phyloP scores from a whole-genome alignment of 768 basidiomycete genomes.

The Nidularia sp. region DNA sequence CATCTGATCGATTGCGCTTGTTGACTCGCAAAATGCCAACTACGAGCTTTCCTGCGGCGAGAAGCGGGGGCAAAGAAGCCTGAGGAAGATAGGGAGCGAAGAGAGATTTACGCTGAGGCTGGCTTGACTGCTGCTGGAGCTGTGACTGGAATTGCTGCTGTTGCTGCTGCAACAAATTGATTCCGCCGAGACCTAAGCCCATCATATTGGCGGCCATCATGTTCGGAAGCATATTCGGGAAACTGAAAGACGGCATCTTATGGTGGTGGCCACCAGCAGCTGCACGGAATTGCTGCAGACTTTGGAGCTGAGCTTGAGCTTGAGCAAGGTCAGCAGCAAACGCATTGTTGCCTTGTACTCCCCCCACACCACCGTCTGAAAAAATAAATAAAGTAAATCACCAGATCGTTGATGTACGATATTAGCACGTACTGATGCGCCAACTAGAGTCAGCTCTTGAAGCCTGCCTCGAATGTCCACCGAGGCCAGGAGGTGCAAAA shows the following conservation, averaged over 20 bases:
- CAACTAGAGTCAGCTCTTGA: constrained; percentile 81
- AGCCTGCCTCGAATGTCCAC: constrained; percentile 70
- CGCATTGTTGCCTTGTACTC: constrained; percentile 54
- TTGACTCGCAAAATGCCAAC: constrained; percentile 97
- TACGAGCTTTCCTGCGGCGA: constrained; percentile 95
- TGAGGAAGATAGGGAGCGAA: constrained; percentile 99
- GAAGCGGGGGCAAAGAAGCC: constrained; percentile 91
- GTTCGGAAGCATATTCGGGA: constrained; percentile 97
- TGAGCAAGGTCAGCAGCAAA: constrained; percentile 88
- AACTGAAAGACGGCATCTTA: constrained; percentile 96
- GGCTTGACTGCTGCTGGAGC: constrained; percentile 85
- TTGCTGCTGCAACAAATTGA: constrained; percentile 87
- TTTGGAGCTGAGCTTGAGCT: constrained; percentile 94
- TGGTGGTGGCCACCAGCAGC: constrained; percentile 92
- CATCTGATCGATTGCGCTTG: constrained; percentile 97
- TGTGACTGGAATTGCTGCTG: constrained; percentile 96
- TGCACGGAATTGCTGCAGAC: constrained; percentile 94
- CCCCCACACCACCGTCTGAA: constrained; percentile 73
- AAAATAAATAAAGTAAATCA: constrained; percentile 7
- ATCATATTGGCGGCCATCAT: constrained; percentile 98
- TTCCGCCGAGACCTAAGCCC: constrained; percentile 79
- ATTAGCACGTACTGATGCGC: constrained; percentile 69
- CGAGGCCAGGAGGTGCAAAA: constrained; percentile 59
- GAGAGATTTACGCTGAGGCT: constrained; percentile 95
- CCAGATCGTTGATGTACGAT: too few species aligned